Conservation (phyloP, 176 grass and related monocot species). For the Hyparrhenia diplandra region DNA sequence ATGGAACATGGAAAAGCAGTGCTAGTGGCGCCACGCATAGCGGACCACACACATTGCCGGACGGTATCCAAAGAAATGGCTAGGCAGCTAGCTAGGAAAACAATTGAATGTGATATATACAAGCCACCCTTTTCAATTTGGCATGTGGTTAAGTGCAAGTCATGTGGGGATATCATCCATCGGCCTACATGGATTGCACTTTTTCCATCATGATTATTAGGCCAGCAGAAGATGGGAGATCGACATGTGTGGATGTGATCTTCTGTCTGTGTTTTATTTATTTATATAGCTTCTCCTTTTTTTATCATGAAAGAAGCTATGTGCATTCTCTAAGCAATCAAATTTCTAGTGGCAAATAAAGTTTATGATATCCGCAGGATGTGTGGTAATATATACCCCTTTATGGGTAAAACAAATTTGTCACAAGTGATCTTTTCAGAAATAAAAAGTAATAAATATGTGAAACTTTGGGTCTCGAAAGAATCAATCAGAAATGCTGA, state of each 20-base stretch:
- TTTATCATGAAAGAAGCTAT: not conserved
- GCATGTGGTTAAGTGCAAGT: conserved; percentile 18
- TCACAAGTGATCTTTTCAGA: not conserved
- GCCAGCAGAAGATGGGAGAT: not conserved
- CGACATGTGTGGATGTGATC: not conserved
- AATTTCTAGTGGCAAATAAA: not conserved
- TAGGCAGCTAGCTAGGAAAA: not conserved
- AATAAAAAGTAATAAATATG: no score
- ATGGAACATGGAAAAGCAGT: conserved; percentile 21
- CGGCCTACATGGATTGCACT: not conserved
- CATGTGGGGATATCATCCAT: not conserved
- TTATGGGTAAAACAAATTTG: not conserved
- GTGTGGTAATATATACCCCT: no score
- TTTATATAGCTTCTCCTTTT: not conserved
- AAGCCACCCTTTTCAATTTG: not conserved
- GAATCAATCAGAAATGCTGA: no score
- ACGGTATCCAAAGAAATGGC: conserved; percentile 3
- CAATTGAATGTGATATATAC: not conserved
- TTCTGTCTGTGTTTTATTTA: not conserved
- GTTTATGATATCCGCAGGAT: not conserved
- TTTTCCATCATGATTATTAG: not conserved
- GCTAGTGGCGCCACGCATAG: not conserved
- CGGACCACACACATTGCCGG: conserved; percentile 2
- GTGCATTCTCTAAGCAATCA: not conserved
- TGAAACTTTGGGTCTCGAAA: no score